Evolutionary conservation across 2,329 filamentous ascomycete genomes (phyloP), one percentile per base, ranked within the genome.

Genomic region (Pezicula carpinea): DNA sequence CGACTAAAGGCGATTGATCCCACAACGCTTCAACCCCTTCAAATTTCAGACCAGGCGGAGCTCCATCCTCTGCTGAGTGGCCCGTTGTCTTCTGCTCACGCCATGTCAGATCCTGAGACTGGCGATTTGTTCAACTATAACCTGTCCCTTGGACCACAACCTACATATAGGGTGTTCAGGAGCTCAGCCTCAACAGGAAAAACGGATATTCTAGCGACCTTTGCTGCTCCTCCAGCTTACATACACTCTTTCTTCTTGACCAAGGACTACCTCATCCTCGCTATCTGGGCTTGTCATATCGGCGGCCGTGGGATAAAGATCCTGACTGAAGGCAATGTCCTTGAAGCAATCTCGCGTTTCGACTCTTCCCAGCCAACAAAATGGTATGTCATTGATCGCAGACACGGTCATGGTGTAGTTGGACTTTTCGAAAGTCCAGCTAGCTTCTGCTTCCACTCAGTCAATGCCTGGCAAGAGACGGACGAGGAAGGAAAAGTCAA

Each of bases 51-150:
- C 0, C 87, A 92, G 59, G 59, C 60, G 1, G 61, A 59, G 2
- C 71, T 95, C 13, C 83, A 95, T 61, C 83, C 85, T 0, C 73
- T 78, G 0, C 73, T 95, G 11, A 79, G 71, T 11, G 89, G 89
- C 0, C 77, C 75, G 0, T 61, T 87, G 13, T 83, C 84, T 2
- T 83, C 79, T 33, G 79, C 89, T 0, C 89, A 95, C 62, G 80
- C 84, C 0, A 81, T 84, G 46, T 76, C 78, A 0, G 87, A 93
- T 61, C 85, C 84, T 0, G 64, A 67, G 0, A 90, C 83, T 0
- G 88, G 89, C 6, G 87, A 93, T 53, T 61, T 87, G 6, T 92
- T 80, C 73, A 95, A 93, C 66, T 92, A 80, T 68, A 95, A 95
- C 59, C 76, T 91, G n/a, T 74, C 81, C 0, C 63, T 87, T 15